phyloP scores from a whole-genome alignment of 106 monocot species.

The Posidonia australis region DNA sequence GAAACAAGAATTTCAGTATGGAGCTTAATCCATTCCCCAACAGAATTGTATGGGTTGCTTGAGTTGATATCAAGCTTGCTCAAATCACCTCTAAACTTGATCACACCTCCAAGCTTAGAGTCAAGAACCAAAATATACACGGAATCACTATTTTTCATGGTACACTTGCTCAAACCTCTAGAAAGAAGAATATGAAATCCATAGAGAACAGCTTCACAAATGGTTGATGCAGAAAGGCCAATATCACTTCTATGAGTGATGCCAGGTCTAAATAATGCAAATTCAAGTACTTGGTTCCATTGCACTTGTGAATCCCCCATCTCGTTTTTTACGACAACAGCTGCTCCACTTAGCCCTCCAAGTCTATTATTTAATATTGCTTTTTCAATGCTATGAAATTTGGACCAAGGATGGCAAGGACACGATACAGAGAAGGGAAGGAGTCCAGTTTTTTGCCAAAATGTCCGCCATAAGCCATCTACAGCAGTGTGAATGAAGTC shows the following conservation, averaged over 20 bases:
- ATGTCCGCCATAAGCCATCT: slow-evolving; percentile 18
- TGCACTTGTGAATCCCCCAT: too few species aligned
- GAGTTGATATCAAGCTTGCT: slow-evolving; percentile 16
- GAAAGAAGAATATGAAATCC: slow-evolving; percentile 26
- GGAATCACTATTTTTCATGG: neutral
- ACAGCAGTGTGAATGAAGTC: slow-evolving; percentile 14
- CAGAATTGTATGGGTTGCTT: slow-evolving; percentile 11
- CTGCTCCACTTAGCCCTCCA: slow-evolving; percentile 15
- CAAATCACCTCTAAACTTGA: slow-evolving; percentile 25
- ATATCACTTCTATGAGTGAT: slow-evolving; percentile 1
- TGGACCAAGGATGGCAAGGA: slow-evolving; percentile 13
- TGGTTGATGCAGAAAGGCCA: slow-evolving; percentile 5
- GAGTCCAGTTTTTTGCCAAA: slow-evolving; percentile 19
- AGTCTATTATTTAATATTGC: too few species aligned
- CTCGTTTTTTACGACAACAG: slow-evolving; percentile 8
- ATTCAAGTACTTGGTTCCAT: slow-evolving; percentile 20
- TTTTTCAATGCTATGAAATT: slow-evolving; percentile 16
- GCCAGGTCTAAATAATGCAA: slow-evolving; percentile 16
- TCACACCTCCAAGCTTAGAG: slow-evolving; percentile 27
- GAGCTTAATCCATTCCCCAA: slow-evolving; percentile 23
- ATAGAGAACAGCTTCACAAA: slow-evolving; percentile 27
- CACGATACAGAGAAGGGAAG: slow-evolving; percentile 18
- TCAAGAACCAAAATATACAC: slow-evolving; percentile 23
- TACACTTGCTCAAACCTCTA: slow-evolving; percentile 16
- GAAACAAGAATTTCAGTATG: slow-evolving; percentile 26